A percentile compares a stretch with the other conserved stretches of the same genome.
These are phyloP conservation scores for Malbranchea cinnamomea DNA, from an alignment of 2,329 filamentous ascomycete species.

Conservation along the genomic window DNA sequence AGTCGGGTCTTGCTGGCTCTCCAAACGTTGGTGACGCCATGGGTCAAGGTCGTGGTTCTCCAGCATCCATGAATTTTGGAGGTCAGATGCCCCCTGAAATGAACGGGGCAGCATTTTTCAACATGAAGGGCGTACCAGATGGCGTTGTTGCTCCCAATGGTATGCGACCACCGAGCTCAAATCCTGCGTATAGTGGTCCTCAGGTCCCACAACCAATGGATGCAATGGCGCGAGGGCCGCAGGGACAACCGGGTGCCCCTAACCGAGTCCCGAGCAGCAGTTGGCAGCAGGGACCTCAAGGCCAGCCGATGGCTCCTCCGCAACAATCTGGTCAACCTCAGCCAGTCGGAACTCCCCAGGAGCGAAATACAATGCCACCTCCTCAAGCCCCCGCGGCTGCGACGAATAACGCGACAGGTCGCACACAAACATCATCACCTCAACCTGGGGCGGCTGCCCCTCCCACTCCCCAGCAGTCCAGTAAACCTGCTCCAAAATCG, in stretches of 20 bases:
- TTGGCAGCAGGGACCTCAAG: slow-evolving; percentile 26
- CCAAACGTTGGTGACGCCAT: slow-evolving; percentile 43
- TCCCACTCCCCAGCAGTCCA: slow-evolving; percentile 46
- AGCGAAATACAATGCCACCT: slow-evolving; percentile 38
- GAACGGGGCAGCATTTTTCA: slow-evolving; percentile 25
- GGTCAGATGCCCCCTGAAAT: slow-evolving; percentile 36
- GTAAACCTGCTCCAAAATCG: slow-evolving; percentile 41
- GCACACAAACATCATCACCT: slow-evolving; percentile 30
- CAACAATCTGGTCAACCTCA: slow-evolving; percentile 29
- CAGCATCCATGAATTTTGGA: slow-evolving; percentile 41
- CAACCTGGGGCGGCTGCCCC: slow-evolving; percentile 35
- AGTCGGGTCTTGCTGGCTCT: slow-evolving; percentile 40
- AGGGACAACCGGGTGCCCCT: slow-evolving; percentile 19
- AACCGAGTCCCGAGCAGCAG: slow-evolving; percentile 26
- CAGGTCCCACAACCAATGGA: slow-evolving; percentile 32
- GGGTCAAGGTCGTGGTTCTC: slow-evolving; percentile 43
- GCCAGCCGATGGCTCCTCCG: slow-evolving; percentile 28
- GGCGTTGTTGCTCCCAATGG: slow-evolving; percentile 29
- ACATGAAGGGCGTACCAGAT: slow-evolving; percentile 29
- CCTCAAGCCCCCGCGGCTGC: slow-evolving; percentile 30
- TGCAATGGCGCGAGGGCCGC: slow-evolving; percentile 17
- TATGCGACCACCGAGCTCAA: slow-evolving; percentile 45
- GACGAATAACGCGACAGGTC: slow-evolving; percentile 23
- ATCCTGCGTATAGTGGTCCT: slow-evolving; percentile 31
- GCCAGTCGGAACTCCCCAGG: slow-evolving; percentile 41